Evolutionary conservation across 2,329 filamentous ascomycete species (phyloP).

Genomic region (Fusarium nelsonii): DNA sequence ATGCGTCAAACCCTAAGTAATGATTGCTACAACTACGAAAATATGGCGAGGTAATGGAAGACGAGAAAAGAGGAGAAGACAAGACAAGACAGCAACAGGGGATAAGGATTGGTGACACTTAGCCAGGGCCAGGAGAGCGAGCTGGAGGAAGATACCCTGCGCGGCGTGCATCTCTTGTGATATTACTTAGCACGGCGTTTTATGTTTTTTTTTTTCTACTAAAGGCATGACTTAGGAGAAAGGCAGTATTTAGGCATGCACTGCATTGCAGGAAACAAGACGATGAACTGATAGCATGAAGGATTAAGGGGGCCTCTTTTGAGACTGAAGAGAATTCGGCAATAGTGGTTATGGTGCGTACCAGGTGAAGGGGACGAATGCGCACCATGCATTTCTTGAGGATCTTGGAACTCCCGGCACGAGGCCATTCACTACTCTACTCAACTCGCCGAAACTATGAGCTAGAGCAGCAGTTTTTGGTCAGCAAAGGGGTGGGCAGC

Average conservation of each 20-base stretch:
- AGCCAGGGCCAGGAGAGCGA: slow-evolving; percentile 35
- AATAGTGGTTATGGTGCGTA: slow-evolving; percentile 1
- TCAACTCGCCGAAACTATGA: slow-evolving; percentile 5
- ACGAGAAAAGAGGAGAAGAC: slow-evolving; percentile 3
- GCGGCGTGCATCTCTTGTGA: slow-evolving; percentile 49
- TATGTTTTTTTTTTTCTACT: slow-evolving; percentile 31
- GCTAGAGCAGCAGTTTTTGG: background rate
- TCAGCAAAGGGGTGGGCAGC: background rate
- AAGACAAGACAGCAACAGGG: background rate
- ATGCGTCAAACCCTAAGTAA: slow-evolving; percentile 61
- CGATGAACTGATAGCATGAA: slow-evolving; percentile 15
- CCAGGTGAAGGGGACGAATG: background rate
- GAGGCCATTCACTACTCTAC: background rate
- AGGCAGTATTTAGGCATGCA: slow-evolving; percentile 35
- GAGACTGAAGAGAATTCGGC: slow-evolving; percentile 5
- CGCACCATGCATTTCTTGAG: slow-evolving; percentile 19
- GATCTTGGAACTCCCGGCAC: background rate
- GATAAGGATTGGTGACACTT: slow-evolving; percentile 19
- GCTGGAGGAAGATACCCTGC: slow-evolving; percentile 50
- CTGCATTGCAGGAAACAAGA: slow-evolving; percentile 22
- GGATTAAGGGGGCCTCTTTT: background rate
- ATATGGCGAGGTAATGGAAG: slow-evolving; percentile 35
- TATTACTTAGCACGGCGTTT: slow-evolving; percentile 55
- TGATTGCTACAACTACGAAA: slow-evolving; percentile 26
- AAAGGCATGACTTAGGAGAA: slow-evolving; percentile 42